Base-by-base conservation (phyloP, 2,329 filamentous ascomycete genomes). In the Cryphonectria japonica region DNA sequence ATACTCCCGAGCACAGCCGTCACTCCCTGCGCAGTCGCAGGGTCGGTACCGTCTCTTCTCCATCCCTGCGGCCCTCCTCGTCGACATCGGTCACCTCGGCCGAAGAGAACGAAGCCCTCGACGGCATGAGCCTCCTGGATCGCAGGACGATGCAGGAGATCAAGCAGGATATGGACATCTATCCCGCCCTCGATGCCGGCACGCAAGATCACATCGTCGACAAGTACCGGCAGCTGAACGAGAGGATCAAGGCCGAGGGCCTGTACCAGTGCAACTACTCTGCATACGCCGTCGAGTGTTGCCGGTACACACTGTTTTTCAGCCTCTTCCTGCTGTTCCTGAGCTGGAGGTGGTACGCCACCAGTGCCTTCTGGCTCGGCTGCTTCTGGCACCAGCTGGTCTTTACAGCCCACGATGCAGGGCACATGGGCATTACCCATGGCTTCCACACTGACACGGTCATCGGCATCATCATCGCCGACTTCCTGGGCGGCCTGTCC, bases 341-440 rank as follows among this genome's bases (percentile, higher is more conserved):
- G 29, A 85, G 81, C 22, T 83, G 83, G 77, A 86, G 86, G 50
- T 93, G 91, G 88, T 95, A 93, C 77, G 84, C 82, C 64, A 83
- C 87, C 2, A 93, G 93, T 70, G 94, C 89, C 1, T 79, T 93
- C 65, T 94, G 91, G 75, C 85, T 98, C 2, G 96, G 95, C 29
- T 85, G 88, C 73, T 87, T 97, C 78, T 98, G 96, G 95, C 96
- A 98, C 78, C 96, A 98, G 79, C 87, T 98, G 39, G 92, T 95
- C 67, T 99, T 99, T 78, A 91, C 92, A 0, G 96, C 93, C 72
- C 96, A 99, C 80, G 96, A 99, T 84, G 93, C 95, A 66, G 95
- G 94, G 8, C 96, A 99, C 81, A 97, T 98, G 92, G 96, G 93
- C 75, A 97, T 99, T 76, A 99, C 96, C 2, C 95, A 98, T 81